Conservation (phyloP, 139 green algal species). For the Coelastrella sp. region DNA sequence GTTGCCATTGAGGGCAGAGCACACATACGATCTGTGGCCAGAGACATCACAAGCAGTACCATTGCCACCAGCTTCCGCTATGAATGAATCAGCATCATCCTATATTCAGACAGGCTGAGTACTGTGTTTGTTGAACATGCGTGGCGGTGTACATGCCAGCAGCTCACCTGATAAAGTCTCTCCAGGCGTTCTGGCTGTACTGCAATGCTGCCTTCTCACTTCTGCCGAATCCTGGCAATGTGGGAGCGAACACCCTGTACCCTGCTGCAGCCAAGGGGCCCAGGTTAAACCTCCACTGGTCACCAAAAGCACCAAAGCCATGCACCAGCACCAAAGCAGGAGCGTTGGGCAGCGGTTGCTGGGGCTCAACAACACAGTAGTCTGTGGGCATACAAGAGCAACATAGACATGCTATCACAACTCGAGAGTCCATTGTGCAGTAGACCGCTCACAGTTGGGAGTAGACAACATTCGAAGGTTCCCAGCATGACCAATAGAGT, state of each 20-base stretch:
- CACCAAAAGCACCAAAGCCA: slow-evolving; percentile 96
- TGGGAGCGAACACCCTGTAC: slow-evolving; percentile 84
- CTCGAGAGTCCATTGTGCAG: too few relatives aligned
- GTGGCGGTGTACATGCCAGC: too few relatives aligned
- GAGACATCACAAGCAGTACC: too few relatives aligned
- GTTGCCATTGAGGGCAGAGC: too few relatives aligned
- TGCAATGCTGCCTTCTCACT: slow-evolving; percentile 88
- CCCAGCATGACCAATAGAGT: too few relatives aligned
- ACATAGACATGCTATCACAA: too few relatives aligned
- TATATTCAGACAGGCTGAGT: too few relatives aligned
- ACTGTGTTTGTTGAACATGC: too few relatives aligned
- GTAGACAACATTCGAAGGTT: not conserved
- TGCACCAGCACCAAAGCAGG: slow-evolving; percentile 89
- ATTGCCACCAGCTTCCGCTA: too few relatives aligned
- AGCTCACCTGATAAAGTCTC: slow-evolving; percentile 72
- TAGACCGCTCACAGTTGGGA: too few relatives aligned
- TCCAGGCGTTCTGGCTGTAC: slow-evolving; percentile 90
- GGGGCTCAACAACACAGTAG: slow-evolving; percentile 67
- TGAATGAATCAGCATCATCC: too few relatives aligned
- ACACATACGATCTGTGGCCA: too few relatives aligned
- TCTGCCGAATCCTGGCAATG: slow-evolving; percentile 84
- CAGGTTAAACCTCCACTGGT: slow-evolving; percentile 91
- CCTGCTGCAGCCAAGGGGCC: slow-evolving; percentile 72
- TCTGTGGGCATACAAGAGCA: slow-evolving; percentile 55
- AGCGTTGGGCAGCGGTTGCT: slow-evolving; percentile 31